These are phyloP conservation scores for Rhizoctonia solani DNA, from an alignment of 1,284 basidiomycete genomes.

Conservation along the genomic window DNA sequence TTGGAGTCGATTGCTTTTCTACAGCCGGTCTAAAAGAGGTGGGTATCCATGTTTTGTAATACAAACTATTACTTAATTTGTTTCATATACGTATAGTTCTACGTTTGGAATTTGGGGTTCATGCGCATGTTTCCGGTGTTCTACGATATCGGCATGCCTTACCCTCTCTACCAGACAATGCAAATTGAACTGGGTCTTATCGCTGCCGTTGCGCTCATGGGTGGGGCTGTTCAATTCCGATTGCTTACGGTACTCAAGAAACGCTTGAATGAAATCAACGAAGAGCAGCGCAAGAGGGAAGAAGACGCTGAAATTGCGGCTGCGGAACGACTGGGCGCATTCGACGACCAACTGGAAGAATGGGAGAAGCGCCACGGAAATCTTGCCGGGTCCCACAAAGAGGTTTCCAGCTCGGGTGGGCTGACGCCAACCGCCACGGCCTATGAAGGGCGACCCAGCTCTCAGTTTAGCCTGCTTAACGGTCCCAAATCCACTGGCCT, in stretches of 20 bases:
- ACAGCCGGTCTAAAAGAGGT: conserved; percentile 89
- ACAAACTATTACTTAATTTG: neutral
- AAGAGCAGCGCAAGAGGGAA: conserved; percentile 73
- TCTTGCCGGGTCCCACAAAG: conserved; percentile 42
- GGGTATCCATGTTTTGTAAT: conserved; percentile 37
- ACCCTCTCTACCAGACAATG: conserved; percentile 88
- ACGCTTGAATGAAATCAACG: conserved; percentile 77
- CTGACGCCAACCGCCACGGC: conserved; percentile 12
- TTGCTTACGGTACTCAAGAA: conserved; percentile 77
- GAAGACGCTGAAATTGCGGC: conserved; percentile 76
- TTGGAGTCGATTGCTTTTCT: conserved; percentile 93
- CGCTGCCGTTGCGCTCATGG: conserved; percentile 79
- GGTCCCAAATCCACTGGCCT: conserved; percentile 48
- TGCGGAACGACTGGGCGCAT: conserved; percentile 67
- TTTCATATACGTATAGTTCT: conserved; percentile 67
- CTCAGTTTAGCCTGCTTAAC: conserved; percentile 20
- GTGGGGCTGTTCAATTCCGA: conserved; percentile 86
- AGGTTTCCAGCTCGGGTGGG: conserved; percentile 28
- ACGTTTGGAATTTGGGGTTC: conserved; percentile 93
- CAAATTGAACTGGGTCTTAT: conserved; percentile 90
- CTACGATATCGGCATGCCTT: conserved; percentile 62
- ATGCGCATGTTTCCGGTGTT: conserved; percentile 76
- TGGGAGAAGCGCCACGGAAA: conserved; percentile 88
- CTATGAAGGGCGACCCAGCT: conserved; percentile 18
- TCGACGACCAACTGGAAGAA: conserved; percentile 72